Percentiles rank a stretch among this genome's conserved stretches.
phyloP scores from a whole-genome alignment of 305 asterid species.

The Fraxinus floribunda region DNA sequence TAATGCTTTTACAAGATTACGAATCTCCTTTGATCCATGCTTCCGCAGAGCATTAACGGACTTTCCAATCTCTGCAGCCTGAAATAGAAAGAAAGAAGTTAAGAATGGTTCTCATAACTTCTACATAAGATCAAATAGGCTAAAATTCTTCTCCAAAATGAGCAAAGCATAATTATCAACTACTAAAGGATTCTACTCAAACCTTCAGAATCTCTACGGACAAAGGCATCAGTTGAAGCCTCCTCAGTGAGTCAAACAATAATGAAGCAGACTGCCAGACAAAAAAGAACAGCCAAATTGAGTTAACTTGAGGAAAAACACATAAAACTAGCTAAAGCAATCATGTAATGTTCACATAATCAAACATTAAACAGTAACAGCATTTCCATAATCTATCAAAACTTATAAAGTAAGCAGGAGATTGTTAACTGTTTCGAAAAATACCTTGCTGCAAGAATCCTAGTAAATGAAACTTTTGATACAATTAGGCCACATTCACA shows the following conservation, averaged over 20 bases:
- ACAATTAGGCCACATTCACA: neutral
- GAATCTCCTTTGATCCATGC: slow-evolving; percentile 54
- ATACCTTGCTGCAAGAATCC: neutral
- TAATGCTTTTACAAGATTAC: slow-evolving; percentile 43
- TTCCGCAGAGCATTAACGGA: slow-evolving; percentile 55
- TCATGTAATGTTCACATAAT: neutral
- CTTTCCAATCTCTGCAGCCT: slow-evolving; percentile 68
- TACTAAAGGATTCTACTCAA: slow-evolving; percentile 18
- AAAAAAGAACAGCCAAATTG: slow-evolving; percentile 23
- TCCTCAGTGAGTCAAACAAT: slow-evolving; percentile 67
- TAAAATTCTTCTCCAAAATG: slow-evolving; percentile 1
- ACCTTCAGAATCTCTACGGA: slow-evolving; percentile 87
- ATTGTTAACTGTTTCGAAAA: neutral
- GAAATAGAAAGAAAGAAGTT: slow-evolving; percentile 28
- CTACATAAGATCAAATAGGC: slow-evolving; percentile 8
- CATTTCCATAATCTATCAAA: neutral
- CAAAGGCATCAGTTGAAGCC: slow-evolving; percentile 74
- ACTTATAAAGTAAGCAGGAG: neutral
- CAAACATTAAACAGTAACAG: neutral
- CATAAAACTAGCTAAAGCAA: slow-evolving; percentile 6
- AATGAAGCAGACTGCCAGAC: slow-evolving; percentile 49
- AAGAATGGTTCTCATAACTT: slow-evolving; percentile 13
- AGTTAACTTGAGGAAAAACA: neutral
- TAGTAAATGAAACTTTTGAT: slow-evolving; percentile 3
- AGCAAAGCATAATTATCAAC: slow-evolving; percentile 3